phyloP scores from a whole-genome alignment of 176 grass and related monocot species.

The Tuctoria greenei region DNA sequence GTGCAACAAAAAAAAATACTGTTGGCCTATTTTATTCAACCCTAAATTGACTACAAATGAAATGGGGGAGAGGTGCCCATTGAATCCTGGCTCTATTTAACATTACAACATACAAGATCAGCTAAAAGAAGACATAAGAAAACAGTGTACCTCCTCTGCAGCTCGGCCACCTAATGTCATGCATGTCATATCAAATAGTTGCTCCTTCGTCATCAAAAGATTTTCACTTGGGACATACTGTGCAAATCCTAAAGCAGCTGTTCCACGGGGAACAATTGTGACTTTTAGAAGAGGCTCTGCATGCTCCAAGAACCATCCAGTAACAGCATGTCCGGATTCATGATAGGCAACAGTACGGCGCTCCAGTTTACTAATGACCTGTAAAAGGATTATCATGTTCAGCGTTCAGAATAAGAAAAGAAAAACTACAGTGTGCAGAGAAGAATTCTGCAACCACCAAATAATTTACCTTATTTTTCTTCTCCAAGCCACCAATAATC shows the following conservation, averaged over 20 bases:
- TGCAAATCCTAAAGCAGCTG: conserved; percentile 96
- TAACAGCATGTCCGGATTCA: conserved; percentile 82
- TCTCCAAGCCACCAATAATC: conserved; percentile 93
- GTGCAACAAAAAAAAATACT: conserved; percentile 4
- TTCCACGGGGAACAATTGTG: conserved; percentile 97
- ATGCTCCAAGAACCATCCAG: conserved; percentile 97
- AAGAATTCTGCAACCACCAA: neutral
- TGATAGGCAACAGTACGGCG: conserved; percentile 77
- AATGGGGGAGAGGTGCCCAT: neutral
- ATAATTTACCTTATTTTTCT: conserved; percentile 89
- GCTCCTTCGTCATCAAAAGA: conserved; percentile 97
- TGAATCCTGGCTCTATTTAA: conserved; percentile 9
- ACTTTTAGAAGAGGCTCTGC: conserved; percentile 96
- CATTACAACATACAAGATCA: conserved; percentile 22
- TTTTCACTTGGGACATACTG: conserved; percentile 94
- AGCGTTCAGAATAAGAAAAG: conserved; percentile 8
- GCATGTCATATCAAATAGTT: conserved; percentile 98
- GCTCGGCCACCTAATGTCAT: conserved; percentile 98
- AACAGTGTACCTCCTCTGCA: conserved; percentile 72
- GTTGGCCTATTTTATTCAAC: conserved; percentile 11
- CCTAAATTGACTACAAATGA: neutral
- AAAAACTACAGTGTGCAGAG: neutral
- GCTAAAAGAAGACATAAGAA: neutral
- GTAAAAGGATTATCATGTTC: conserved; percentile 6
- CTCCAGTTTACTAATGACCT: conserved; percentile 99